Base-by-base conservation (phyloP, 2,329 filamentous ascomycete species). In the Paracorniculantispora psalliotae region DNA sequence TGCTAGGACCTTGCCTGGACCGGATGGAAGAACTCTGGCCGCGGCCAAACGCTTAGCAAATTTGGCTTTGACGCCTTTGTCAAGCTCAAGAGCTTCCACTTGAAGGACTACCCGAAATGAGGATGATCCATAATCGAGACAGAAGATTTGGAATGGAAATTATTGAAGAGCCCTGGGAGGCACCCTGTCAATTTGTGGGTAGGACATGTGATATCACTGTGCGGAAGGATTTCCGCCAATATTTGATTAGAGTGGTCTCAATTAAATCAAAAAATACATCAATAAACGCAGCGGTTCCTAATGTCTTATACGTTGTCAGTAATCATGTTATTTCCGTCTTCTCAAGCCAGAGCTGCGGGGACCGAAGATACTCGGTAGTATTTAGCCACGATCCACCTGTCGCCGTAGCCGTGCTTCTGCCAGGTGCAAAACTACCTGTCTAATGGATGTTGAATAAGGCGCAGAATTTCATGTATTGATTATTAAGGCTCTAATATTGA, bases 41-140 rank as follows among this genome's bases (percentile, higher is more conserved):
- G 90, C 73, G 93, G 93, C 23, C 88, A 92, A 66, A 97, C 92
- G 10, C 77, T 97, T 67, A 94, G 91, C 76, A 87, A 79, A 67
- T 96, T 92, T 69, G 93, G 93, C 12, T 97, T 96, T 70, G 93
- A 97, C 67, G 91, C 96, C 71, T 97, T 97, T 71, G 88, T 96
- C 70, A 96, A 94, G 81, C 81, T 96, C 68, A 97, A 97, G 86
- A 96, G 90, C 79, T 96, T 89, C 73, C 93, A 97, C 74, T 72
- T 97, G 71, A 97, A 97, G 78, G 86, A 96, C 63, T 86, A 87
- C 68, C 84, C 84, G 47, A 86, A 86, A 75, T 85, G 78, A 66
- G n/a, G 1, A 35, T 28, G 1, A 33, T n/a, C 26, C 21, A 37
- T 4, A 26, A 25, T 26, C 7, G 52, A 47, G 52, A 47, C 41